phyloP scores from a whole-genome alignment of 2,329 filamentous ascomycete species.

The Phialophora macrospora region DNA sequence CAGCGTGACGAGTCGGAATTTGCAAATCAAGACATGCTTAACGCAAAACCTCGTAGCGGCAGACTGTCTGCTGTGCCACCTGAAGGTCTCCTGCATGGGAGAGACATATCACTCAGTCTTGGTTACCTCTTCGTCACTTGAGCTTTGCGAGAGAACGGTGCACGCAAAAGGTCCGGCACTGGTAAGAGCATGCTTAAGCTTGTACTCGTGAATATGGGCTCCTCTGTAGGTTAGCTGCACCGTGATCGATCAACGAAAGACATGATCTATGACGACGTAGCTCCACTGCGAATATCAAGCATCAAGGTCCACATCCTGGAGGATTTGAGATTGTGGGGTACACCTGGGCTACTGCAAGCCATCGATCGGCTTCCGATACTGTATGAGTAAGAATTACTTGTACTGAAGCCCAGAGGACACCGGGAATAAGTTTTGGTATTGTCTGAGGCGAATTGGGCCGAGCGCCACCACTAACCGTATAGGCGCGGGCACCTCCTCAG shows the following conservation, averaged over 20 bases:
- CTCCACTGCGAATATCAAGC: background rate
- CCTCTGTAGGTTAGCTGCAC: background rate
- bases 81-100: background rate
- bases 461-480: background rate
- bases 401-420: background rate
- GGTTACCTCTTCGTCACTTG: background rate
- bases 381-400: background rate
- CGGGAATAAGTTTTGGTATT: background rate
- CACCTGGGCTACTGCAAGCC: background rate
- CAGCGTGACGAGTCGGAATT: slow-evolving; percentile 18
- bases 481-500: background rate
- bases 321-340: slow-evolving; percentile 8
- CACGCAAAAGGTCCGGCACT: background rate
- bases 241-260: background rate
- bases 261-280: background rate
- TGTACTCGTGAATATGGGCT: background rate
- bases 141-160: background rate
- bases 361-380: background rate
- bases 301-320: background rate
- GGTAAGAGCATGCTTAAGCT: background rate
- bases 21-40: slow-evolving; percentile 19
- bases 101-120: background rate
- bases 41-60: slow-evolving; percentile 15
- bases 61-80: slow-evolving; percentile 6
- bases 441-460: background rate